Conservation (phyloP, 129 eudicot species). For the Saposhnikovia divaricata region DNA sequence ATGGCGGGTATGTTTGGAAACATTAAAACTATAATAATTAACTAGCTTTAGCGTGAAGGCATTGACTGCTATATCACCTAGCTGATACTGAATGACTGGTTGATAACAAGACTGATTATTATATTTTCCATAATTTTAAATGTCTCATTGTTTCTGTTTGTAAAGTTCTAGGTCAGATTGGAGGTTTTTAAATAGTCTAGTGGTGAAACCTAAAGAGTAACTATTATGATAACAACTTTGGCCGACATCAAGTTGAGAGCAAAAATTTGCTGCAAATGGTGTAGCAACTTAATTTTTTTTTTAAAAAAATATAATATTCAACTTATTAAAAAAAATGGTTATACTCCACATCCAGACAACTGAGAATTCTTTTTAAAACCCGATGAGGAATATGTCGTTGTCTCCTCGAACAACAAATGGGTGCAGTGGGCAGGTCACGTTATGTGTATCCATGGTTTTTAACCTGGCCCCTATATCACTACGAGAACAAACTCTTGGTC, state of each 20-base stretch:
- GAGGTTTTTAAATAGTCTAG: background rate
- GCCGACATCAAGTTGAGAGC: background rate
- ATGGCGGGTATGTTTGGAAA: constrained; percentile 60
- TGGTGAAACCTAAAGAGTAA: background rate
- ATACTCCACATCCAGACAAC: background rate
- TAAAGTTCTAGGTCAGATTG: background rate
- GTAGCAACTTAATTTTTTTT: background rate
- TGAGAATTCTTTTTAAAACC: background rate
- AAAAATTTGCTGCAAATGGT: background rate
- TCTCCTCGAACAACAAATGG: background rate
- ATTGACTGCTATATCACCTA: background rate
- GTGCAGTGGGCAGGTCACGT: background rate
- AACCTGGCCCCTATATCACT: background rate
- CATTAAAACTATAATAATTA: background rate
- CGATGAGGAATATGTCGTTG: background rate
- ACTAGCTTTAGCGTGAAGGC: background rate
- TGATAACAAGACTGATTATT: background rate
- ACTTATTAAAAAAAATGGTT: background rate
- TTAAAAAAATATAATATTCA: background rate
- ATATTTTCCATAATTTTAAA: background rate
- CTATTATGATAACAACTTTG: background rate
- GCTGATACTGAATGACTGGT: background rate
- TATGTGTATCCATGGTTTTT: background rate
- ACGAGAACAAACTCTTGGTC: background rate
- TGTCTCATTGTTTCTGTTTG: background rate